Evolutionary conservation across 1,284 basidiomycete species (phyloP).

Genomic region (Jaminaea rosea): DNA sequence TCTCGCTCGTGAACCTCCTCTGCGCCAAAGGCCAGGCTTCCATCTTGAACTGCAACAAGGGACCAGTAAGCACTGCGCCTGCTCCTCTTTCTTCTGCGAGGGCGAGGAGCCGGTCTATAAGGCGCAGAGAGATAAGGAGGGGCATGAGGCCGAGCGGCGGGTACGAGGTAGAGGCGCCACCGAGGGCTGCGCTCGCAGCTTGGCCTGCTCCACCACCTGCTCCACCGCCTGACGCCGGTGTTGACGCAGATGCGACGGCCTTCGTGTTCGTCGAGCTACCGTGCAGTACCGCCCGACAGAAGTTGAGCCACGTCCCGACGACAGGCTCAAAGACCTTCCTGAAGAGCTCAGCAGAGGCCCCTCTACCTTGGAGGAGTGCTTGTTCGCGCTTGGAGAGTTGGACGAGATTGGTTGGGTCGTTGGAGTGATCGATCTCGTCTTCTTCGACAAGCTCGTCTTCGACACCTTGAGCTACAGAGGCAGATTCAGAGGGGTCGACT

Average conservation of each 20-base stretch:
- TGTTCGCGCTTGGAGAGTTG: conserved; percentile 19
- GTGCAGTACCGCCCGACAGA: not conserved
- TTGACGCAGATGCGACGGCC: not conserved
- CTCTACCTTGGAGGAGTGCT: conserved; percentile 6
- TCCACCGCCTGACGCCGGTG: not conserved
- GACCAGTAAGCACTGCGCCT: conserved; percentile 17
- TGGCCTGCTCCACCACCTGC: not conserved
- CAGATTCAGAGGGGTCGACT: not conserved
- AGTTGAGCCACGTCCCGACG: conserved; percentile 14
- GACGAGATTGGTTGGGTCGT: conserved; percentile 11
- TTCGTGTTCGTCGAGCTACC: not conserved
- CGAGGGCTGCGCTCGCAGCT: not conserved
- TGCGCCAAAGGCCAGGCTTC: conserved; percentile 28
- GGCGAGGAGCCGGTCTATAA: conserved; percentile 21
- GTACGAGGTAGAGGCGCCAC: conserved; percentile 2
- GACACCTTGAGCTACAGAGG: not conserved
- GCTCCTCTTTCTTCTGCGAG: conserved; percentile 12
- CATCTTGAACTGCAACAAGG: conserved; percentile 32
- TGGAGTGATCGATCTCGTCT: conserved; percentile 7
- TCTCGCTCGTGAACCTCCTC: conserved; percentile 25
- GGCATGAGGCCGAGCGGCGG: conserved; percentile 15
- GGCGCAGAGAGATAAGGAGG: conserved; percentile 19
- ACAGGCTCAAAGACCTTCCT: conserved; percentile 43
- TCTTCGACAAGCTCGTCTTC: not conserved
- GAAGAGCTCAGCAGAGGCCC: conserved; percentile 34